These are phyloP conservation scores for Pseudogymnoascus sp. DNA, from an alignment of 2,329 filamentous ascomycete species.

Conservation along the genomic window DNA sequence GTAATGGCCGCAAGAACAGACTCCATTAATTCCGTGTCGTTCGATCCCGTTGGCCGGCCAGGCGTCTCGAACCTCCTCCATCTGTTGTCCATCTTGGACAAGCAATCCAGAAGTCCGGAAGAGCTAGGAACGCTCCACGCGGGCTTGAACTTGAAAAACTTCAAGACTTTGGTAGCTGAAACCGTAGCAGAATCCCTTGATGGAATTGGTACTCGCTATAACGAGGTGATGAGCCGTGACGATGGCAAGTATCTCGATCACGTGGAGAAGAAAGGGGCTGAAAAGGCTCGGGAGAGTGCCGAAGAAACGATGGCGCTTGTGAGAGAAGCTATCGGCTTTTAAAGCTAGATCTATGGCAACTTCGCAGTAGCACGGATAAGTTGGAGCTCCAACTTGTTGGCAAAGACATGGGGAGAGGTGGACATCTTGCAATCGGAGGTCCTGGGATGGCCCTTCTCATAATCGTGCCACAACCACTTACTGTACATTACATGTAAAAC, in stretches of 20 bases:
- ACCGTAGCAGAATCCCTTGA: conserved; percentile 44
- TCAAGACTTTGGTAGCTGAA: conserved; percentile 58
- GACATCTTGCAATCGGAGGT: neutral
- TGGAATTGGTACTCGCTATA: conserved; percentile 48
- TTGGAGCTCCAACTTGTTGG: neutral
- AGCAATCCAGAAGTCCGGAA: conserved; percentile 30
- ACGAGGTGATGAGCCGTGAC: conserved; percentile 38
- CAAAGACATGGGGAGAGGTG: neutral
- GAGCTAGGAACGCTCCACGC: conserved; percentile 34
- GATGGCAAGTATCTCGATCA: conserved; percentile 46
- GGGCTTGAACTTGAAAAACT: conserved; percentile 40
- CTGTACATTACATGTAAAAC: conserved; percentile 2
- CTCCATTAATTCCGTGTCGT: conserved; percentile 55
- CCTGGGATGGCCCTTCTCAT: neutral
- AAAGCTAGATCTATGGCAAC: neutral
- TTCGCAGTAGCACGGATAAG: neutral
- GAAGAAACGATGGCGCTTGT: conserved; percentile 38
- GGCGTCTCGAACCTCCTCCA: conserved; percentile 83
- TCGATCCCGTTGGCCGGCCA: conserved; percentile 60
- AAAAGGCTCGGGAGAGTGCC: conserved; percentile 54
- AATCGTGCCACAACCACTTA: neutral
- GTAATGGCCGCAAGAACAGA: conserved; percentile 72
- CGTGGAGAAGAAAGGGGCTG: conserved; percentile 49
- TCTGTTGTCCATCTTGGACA: conserved; percentile 63
- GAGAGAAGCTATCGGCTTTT: conserved; percentile 34